phyloP scores from a whole-genome alignment of 2,329 filamentous ascomycete species.

The Calonectria pseudoturangicola region DNA sequence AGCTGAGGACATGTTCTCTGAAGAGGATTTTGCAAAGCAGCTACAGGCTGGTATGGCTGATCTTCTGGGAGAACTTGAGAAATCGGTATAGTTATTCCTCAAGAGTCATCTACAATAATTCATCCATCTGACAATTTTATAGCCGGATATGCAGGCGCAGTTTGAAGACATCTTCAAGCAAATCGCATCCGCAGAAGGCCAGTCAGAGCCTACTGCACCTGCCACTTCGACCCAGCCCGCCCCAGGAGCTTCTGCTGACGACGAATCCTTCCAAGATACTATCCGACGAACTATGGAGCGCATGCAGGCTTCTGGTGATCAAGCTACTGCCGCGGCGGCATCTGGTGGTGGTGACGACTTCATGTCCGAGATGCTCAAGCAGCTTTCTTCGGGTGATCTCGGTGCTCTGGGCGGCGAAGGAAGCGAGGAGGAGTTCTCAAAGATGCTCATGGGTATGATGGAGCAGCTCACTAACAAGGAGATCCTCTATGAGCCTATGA shows the following conservation, averaged over 20 bases:
- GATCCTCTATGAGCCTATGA: slow-evolving; percentile 98
- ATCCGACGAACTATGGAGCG: slow-evolving; percentile 96
- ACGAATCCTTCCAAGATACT: slow-evolving; percentile 90
- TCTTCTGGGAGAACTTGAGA: slow-evolving; percentile 82
- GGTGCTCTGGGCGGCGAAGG: slow-evolving; percentile 72
- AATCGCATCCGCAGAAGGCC: slow-evolving; percentile 72
- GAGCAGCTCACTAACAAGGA: slow-evolving; percentile 99
- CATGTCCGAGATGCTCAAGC: slow-evolving; percentile 92
- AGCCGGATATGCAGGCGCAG: slow-evolving; percentile 85
- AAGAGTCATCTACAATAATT: not conserved
- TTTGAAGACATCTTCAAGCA: slow-evolving; percentile 87
- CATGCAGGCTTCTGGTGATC: slow-evolving; percentile 91
- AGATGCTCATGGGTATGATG: slow-evolving; percentile 99
- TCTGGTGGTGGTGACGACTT: slow-evolving; percentile 84
- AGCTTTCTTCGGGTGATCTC: slow-evolving; percentile 78
- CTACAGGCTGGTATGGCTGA: slow-evolving; percentile 94
- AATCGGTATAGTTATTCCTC: slow-evolving; percentile 66
- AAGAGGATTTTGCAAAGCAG: slow-evolving; percentile 88
- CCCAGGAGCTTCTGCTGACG: slow-evolving; percentile 63
- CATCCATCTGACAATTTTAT: slow-evolving; percentile 19
- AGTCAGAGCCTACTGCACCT: slow-evolving; percentile 50
- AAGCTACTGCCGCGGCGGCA: slow-evolving; percentile 86
- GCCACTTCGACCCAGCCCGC: slow-evolving; percentile 54
- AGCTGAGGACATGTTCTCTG: slow-evolving; percentile 70
- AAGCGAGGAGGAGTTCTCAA: slow-evolving; percentile 89